Evolutionary conservation across 2,329 filamentous ascomycete genomes (phyloP).

Genomic region (Calonectria montana): DNA sequence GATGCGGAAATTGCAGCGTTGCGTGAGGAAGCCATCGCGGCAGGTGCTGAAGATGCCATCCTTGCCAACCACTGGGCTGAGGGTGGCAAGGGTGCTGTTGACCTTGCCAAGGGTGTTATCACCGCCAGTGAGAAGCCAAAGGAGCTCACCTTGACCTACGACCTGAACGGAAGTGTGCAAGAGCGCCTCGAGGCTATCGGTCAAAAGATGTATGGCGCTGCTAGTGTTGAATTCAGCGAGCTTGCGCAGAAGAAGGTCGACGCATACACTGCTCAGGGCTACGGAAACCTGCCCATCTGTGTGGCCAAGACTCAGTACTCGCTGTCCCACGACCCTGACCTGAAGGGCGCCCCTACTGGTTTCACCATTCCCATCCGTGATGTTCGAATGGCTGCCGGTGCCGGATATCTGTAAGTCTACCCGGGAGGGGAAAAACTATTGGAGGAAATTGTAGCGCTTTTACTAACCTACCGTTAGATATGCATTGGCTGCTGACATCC

Average conservation of each 20-base stretch:
- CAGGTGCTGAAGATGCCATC: conserved; percentile 93
- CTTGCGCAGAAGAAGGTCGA: conserved; percentile 96
- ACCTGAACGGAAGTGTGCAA: conserved; percentile 81
- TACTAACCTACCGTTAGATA: conserved; percentile 68
- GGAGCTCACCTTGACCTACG: conserved; percentile 89
- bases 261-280: conserved; percentile 91
- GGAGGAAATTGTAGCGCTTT: not conserved
- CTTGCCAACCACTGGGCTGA: conserved; percentile 97
- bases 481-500: conserved; percentile 94
- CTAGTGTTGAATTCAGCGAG: conserved; percentile 90
- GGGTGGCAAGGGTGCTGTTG: conserved; percentile 89
- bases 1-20: conserved; percentile 91
- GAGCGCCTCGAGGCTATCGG: conserved; percentile 92
- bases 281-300: conserved; percentile 93
- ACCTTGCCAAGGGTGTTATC: conserved; percentile 89
- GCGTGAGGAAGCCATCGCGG: conserved; percentile 89
- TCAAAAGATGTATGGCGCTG: conserved; percentile 93
- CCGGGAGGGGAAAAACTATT: not conserved
- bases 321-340: conserved; percentile 88
- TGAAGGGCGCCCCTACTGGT: conserved; percentile 95
- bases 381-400: conserved; percentile 92
- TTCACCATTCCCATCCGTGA: conserved; percentile 96
- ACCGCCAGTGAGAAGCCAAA: conserved; percentile 85
- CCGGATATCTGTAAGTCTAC: conserved; percentile 81
- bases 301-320: conserved; percentile 99